phyloP scores from a whole-genome alignment of 1,284 basidiomycete genomes.

The Cryptococcus sp. region DNA sequence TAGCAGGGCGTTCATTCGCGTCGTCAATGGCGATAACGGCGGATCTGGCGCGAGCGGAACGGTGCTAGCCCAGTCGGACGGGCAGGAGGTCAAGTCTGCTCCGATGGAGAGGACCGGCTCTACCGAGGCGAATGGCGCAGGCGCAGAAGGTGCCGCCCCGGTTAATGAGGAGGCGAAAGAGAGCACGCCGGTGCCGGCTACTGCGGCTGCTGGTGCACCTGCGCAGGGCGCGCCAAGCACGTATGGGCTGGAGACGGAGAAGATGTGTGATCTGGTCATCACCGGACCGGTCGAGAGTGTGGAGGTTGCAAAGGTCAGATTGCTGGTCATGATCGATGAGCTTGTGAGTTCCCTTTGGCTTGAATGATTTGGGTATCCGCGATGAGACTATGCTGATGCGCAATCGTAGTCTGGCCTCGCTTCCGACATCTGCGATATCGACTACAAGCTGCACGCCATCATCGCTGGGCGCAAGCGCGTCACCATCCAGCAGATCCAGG shows the following conservation, averaged over 20 bases:
- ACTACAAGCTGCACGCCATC: constrained; percentile 90
- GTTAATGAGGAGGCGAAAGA: too few species aligned
- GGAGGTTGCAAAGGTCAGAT: constrained; percentile 81
- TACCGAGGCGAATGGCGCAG: neutral
- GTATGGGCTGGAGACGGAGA: constrained; percentile 84
- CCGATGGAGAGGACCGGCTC: neutral
- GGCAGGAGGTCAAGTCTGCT: constrained; percentile 3
- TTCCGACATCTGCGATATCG: constrained; percentile 86
- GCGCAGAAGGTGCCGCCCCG: neutral
- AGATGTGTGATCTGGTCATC: constrained; percentile 86
- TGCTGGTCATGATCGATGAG: constrained; percentile 93
- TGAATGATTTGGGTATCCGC: neutral
- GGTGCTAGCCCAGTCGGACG: constrained; percentile 33
- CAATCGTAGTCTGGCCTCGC: constrained; percentile 72
- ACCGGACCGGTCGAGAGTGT: constrained; percentile 82
- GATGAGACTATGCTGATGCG: constrained; percentile 1
- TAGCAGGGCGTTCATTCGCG: constrained; percentile 82
- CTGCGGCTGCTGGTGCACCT: too few species aligned
- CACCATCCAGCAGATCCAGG: constrained; percentile 86
- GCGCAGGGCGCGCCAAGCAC: constrained; percentile 8
- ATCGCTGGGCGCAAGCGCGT: constrained; percentile 85
- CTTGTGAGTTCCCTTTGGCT: constrained; percentile 59
- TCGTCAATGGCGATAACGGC: constrained; percentile 52
- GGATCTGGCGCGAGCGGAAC: constrained; percentile 21
- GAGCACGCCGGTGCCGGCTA: too few species aligned